Conservation (phyloP, 192 early-diverging fungal species). For the Chytriomyces confervae region DNA sequence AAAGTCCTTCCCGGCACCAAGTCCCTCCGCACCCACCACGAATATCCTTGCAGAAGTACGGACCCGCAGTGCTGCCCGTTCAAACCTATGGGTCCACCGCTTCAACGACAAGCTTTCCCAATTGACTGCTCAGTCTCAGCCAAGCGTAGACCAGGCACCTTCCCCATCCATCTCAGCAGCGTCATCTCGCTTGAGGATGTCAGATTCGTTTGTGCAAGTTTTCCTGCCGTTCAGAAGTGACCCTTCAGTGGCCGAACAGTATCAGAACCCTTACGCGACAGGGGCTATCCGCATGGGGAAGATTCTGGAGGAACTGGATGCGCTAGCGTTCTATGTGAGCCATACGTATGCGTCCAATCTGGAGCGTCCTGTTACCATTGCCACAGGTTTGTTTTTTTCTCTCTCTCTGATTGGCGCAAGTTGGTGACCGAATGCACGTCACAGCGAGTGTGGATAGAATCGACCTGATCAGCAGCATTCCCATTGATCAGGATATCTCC, state of each 20-base stretch:
- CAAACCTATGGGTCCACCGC: background rate
- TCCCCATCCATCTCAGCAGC: background rate
- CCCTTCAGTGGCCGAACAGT: constrained; percentile 76
- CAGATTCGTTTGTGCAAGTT: constrained; percentile 72
- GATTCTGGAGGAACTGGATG: constrained; percentile 83
- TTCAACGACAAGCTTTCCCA: background rate
- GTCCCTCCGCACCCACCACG: background rate
- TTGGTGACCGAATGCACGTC: constrained; percentile 28
- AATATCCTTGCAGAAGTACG: background rate
- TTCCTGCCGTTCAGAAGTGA: constrained; percentile 79
- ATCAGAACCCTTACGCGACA: constrained; percentile 71
- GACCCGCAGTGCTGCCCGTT: background rate
- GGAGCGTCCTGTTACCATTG: constrained; percentile 71
- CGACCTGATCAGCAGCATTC: constrained; percentile 70
- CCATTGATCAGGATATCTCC: constrained; percentile 71
- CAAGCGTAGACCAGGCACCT: background rate
- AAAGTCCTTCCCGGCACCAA: too few relatives aligned
- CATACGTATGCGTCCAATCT: constrained; percentile 76
- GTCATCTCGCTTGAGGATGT: constrained; percentile 17
- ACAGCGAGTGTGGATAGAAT: constrained; percentile 84
- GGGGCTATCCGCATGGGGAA: constrained; percentile 74
- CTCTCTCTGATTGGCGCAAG: background rate
- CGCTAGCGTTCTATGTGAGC: constrained; percentile 78
- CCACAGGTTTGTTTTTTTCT: constrained; percentile 57
- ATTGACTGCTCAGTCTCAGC: background rate